Evolutionary conservation across 1,139 yeast genomes (phyloP).

Genomic region (Pneumocystis sp.): DNA sequence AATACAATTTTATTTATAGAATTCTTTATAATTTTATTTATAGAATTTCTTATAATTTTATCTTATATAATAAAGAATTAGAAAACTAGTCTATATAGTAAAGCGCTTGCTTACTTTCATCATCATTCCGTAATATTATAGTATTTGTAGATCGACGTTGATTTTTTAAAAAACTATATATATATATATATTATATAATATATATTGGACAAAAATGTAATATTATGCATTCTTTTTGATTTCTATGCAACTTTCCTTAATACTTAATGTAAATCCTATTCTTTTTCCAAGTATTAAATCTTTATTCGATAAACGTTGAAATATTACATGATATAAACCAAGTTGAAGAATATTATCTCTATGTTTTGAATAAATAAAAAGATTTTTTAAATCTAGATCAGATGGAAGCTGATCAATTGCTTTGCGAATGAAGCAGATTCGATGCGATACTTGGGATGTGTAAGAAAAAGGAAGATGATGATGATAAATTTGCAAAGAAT

Average conservation of each 20-base stretch:
- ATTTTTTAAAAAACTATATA: neutral
- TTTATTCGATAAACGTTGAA: neutral
- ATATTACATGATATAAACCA: neutral
- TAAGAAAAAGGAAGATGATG: neutral
- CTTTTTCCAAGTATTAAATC: neutral
- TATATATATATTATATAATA: neutral
- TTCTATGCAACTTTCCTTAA: neutral
- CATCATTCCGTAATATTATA: neutral
- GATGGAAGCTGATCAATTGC: neutral
- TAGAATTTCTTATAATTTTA: neutral
- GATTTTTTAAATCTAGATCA: neutral
- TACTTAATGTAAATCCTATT: neutral
- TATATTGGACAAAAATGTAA: neutral
- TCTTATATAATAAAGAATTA: neutral
- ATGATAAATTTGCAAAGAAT: neutral
- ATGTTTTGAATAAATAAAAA: neutral
- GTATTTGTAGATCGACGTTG: neutral
- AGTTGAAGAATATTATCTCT: neutral
- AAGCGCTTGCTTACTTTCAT: neutral
- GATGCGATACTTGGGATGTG: neutral
- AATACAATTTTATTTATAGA: neutral
- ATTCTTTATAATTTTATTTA: too few species aligned
- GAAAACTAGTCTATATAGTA: neutral
- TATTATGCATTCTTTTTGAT: neutral
- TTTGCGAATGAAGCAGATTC: neutral